Conservation (phyloP, 768 basidiomycete species). For the Tulasnella sp. region DNA sequence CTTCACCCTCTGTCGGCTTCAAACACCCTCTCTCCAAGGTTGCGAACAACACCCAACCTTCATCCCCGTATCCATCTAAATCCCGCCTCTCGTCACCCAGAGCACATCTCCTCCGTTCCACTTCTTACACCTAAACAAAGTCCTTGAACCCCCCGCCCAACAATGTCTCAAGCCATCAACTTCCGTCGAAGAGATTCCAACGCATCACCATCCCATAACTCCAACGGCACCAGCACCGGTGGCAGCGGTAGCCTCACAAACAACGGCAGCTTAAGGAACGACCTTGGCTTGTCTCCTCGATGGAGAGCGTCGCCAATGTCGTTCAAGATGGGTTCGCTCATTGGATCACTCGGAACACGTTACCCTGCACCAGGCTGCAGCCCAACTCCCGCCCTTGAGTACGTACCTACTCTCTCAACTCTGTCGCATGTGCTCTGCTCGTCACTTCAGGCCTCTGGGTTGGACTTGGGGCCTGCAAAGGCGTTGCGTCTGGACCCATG, state of each 20-base stretch:
- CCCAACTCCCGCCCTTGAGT: conserved; percentile 24
- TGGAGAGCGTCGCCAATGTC: conserved; percentile 29
- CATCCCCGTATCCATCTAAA: background rate
- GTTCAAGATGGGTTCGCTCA: conserved; percentile 28
- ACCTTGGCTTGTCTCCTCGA: background rate
- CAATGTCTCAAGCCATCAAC: conserved; percentile 23
- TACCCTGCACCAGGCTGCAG: conserved; percentile 27
- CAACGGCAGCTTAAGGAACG: conserved; percentile 15
- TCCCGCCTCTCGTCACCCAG: background rate
- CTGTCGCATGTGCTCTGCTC: background rate
- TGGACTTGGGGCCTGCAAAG: background rate
- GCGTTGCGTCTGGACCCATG: no score
- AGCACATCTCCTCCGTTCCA: background rate
- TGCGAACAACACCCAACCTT: no score
- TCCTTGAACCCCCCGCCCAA: background rate
- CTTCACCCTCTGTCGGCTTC: background rate
- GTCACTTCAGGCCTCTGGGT: background rate
- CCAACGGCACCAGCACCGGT: background rate
- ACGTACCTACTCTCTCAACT: background rate
- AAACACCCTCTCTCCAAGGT: no score
- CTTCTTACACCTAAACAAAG: no score
- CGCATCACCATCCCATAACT: background rate
- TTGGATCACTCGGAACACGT: conserved; percentile 20
- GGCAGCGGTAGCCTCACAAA: background rate
- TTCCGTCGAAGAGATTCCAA: conserved; percentile 19